Evolutionary conservation across 1,284 basidiomycete species (phyloP).

Genomic region (Ganoderma leucocontextum): DNA sequence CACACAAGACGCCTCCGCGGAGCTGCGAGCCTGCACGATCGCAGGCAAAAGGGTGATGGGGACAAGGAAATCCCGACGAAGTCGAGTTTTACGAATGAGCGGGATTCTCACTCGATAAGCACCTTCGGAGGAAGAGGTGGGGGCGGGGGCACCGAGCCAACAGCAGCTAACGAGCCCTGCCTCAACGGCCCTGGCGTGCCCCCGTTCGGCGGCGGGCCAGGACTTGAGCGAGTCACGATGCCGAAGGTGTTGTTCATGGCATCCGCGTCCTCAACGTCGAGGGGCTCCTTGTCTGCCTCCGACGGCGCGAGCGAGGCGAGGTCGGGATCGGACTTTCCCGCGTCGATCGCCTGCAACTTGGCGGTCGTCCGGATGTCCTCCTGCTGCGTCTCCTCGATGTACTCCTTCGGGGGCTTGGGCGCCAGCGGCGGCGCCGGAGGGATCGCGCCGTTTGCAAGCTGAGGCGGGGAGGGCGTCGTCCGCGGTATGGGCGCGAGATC

Average conservation of each 20-base stretch:
- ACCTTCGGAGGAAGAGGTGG: slow-evolving; percentile 43
- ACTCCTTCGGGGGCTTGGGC: slow-evolving; percentile 77
- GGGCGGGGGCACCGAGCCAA: slow-evolving; percentile 38
- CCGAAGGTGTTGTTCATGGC: slow-evolving; percentile 27
- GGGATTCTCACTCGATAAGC: slow-evolving; percentile 16
- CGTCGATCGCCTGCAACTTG: slow-evolving; percentile 42
- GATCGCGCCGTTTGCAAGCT: slow-evolving; percentile 27
- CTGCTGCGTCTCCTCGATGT: slow-evolving; percentile 79
- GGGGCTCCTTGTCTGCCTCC: slow-evolving; percentile 12
- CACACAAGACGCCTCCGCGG: not conserved
- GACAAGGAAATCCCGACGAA: not conserved
- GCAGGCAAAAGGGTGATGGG: not conserved
- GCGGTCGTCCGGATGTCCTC: slow-evolving; percentile 62
- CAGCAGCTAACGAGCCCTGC: slow-evolving; percentile 1
- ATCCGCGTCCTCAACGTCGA: slow-evolving; percentile 14
- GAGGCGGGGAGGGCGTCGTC: slow-evolving; percentile 17
- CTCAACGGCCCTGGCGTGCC: slow-evolving; percentile 5
- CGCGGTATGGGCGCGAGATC: slow-evolving; percentile 4
- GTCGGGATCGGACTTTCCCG: slow-evolving; percentile 26
- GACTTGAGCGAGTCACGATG: not conserved
- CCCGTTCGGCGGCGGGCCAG: not conserved
- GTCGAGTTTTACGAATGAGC: slow-evolving; percentile 1
- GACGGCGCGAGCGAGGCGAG: slow-evolving; percentile 18
- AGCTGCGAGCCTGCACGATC: not conserved
- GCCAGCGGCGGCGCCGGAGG: slow-evolving; percentile 67